Evolutionary conservation across 1,284 basidiomycete species (phyloP).

Genomic region (Sanguinoderma infundibulare): DNA sequence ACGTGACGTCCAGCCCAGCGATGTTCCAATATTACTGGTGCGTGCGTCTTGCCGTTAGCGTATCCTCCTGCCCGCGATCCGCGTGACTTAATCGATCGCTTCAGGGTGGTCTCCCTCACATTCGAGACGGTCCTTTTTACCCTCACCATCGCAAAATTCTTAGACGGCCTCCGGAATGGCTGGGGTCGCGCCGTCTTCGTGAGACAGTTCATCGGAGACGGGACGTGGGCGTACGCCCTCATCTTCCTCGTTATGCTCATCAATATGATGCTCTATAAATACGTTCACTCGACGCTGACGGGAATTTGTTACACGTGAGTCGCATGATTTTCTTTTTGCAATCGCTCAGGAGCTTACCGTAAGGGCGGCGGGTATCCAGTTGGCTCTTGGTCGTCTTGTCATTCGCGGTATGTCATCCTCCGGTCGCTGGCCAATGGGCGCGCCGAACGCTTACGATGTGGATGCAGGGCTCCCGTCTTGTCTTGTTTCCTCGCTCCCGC

Average conservation of each 20-base stretch:
- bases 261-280: slow-evolving; percentile 33
- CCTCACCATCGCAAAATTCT: slow-evolving; percentile 31
- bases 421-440: no score
- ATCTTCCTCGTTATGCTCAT: slow-evolving; percentile 30
- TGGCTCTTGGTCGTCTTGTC: slow-evolving; percentile 34
- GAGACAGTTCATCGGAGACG: slow-evolving; percentile 32
- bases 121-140: slow-evolving; percentile 34
- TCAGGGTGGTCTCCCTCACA: slow-evolving; percentile 30
- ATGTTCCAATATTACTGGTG: slow-evolving; percentile 34
- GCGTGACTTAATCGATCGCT: not conserved
- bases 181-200: slow-evolving; percentile 33
- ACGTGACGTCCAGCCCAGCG: slow-evolving; percentile 29
- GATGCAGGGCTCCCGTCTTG: slow-evolving; percentile 30
- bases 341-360: not conserved
- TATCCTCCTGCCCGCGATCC: not conserved
- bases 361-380: slow-evolving; percentile 2
- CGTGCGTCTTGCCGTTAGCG: not conserved
- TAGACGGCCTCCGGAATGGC: slow-evolving; percentile 24
- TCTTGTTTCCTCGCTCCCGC: slow-evolving; percentile 26
- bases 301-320: slow-evolving; percentile 35
- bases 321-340: not conserved
- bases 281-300: slow-evolving; percentile 31
- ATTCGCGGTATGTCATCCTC: slow-evolving; percentile 24
- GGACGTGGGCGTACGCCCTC: slow-evolving; percentile 35
- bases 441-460: not conserved